Conservation (phyloP, 2,329 filamentous ascomycete genomes). For the Shiraia bambusicola region DNA sequence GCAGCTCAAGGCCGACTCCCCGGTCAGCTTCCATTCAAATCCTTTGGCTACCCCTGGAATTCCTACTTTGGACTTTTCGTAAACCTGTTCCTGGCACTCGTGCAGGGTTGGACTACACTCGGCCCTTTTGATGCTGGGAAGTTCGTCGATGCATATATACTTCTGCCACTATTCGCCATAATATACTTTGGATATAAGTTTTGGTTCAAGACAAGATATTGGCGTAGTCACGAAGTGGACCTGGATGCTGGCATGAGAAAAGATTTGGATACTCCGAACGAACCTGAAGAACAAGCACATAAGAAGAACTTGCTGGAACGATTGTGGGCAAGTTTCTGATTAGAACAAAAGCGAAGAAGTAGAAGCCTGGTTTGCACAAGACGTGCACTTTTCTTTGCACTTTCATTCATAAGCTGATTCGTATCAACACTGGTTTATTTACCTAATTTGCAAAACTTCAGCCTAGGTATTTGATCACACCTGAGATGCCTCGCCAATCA, state of each 20-base stretch:
- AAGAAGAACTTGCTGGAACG: constrained; percentile 20
- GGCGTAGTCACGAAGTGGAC: constrained; percentile 42
- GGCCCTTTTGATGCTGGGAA: constrained; percentile 53
- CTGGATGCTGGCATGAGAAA: constrained; percentile 41
- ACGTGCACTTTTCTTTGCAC: too few species aligned
- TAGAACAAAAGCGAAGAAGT: not conserved
- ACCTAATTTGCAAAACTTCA: too few species aligned
- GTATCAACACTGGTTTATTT: too few species aligned
- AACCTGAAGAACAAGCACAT: constrained; percentile 2
- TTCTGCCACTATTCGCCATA: constrained; percentile 53
- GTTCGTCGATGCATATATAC: constrained; percentile 58
- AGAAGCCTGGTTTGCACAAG: not conserved
- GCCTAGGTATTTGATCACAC: too few species aligned
- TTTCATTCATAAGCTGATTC: too few species aligned
- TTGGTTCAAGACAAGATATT: constrained; percentile 42
- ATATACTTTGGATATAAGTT: constrained; percentile 53
- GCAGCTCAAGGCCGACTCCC: constrained; percentile 44
- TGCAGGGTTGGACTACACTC: constrained; percentile 57
- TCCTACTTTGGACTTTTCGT: constrained; percentile 52
- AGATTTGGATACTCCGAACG: constrained; percentile 37
- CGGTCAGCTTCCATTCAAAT: constrained; percentile 51
- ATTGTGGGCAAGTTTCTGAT: constrained; percentile 15
- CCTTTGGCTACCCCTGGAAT: constrained; percentile 53
- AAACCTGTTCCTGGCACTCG: constrained; percentile 55
- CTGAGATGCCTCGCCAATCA: too few species aligned